These are phyloP conservation scores for Tribonema minus DNA, from an alignment of 108 stramenopile genomes.

Conservation along the genomic window DNA sequence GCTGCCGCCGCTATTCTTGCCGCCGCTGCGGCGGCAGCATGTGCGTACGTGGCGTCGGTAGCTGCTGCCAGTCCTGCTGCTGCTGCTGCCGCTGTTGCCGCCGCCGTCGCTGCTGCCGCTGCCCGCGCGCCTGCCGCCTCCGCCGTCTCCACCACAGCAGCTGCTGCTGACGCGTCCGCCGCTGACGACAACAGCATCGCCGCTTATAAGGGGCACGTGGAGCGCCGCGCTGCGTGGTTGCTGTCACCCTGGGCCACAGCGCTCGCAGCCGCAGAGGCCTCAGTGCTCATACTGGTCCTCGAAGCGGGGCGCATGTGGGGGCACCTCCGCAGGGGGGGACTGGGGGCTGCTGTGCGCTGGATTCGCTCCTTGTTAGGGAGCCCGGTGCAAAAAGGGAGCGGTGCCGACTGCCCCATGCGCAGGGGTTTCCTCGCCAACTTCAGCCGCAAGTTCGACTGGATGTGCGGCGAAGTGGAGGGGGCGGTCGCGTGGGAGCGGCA, in stretches of 20 bases:
- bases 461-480: slow-evolving; percentile 2
- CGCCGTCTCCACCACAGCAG: neutral
- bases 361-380: too few species aligned
- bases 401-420: neutral
- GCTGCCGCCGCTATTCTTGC: too few species aligned
- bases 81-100: neutral
- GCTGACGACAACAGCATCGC: neutral
- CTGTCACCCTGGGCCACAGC: neutral
- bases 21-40: too few species aligned
- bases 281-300: neutral
- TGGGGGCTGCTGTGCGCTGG: too few species aligned
- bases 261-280: neutral
- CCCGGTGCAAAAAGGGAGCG: too few species aligned
- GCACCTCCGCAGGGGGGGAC: neutral
- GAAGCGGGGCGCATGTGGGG: slow-evolving; percentile 1
- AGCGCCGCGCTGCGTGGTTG: neutral
- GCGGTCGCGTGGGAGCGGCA: neutral
- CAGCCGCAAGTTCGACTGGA: slow-evolving; percentile 15
- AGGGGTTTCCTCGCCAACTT: neutral
- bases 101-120: neutral
- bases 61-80: too few species aligned
- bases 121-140: neutral
- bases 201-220: neutral
- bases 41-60: too few species aligned
- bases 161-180: neutral